Percentiles rank a stretch among this genome's conserved stretches.
These are phyloP conservation scores for Macrolepiota dolichaula DNA, from an alignment of 768 basidiomycete species.

Conservation along the genomic window DNA sequence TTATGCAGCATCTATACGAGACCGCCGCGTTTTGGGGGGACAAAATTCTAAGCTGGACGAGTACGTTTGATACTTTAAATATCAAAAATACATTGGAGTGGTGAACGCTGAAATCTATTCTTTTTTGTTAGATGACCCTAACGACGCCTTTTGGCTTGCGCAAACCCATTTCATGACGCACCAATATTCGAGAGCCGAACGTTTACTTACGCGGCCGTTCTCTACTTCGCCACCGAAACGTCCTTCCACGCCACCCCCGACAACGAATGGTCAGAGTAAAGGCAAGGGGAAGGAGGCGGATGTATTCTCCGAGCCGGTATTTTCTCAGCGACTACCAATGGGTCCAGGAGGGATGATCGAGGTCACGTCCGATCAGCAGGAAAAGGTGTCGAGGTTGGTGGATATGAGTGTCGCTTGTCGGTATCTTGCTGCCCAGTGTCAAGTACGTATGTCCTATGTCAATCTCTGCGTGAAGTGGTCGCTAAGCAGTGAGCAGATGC, in stretches of 20 bases:
- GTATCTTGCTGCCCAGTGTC: conserved; percentile 94
- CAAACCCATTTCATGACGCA: conserved; percentile 96
- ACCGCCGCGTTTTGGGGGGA: conserved; percentile 99
- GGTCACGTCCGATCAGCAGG: conserved; percentile 60
- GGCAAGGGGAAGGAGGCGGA: conserved; percentile 65
- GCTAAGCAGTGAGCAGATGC: conserved; percentile 39
- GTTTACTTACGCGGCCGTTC: conserved; percentile 86
- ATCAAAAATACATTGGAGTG: not conserved
- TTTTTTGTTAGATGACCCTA: conserved; percentile 72
- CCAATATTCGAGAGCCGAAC: conserved; percentile 92
- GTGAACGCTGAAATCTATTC: not conserved
- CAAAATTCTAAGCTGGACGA: conserved; percentile 94
- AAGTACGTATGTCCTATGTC: conserved; percentile 42
- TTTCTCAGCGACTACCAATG: conserved; percentile 52
- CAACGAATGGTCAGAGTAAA: conserved; percentile 44
- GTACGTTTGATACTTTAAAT: conserved; percentile 42
- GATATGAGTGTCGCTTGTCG: conserved; percentile 95
- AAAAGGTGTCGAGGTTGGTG: conserved; percentile 72
- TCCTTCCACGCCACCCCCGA: conserved; percentile 27
- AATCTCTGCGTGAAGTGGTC: conserved; percentile 1
- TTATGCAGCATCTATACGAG: conserved; percentile 97
- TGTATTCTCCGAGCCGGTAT: conserved; percentile 11
- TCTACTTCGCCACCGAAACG: conserved; percentile 47
- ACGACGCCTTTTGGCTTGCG: conserved; percentile 99
- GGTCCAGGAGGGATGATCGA: conserved; percentile 72